Base-by-base conservation (phyloP, 179 eudicot species). In the Spinacia oleracea region DNA sequence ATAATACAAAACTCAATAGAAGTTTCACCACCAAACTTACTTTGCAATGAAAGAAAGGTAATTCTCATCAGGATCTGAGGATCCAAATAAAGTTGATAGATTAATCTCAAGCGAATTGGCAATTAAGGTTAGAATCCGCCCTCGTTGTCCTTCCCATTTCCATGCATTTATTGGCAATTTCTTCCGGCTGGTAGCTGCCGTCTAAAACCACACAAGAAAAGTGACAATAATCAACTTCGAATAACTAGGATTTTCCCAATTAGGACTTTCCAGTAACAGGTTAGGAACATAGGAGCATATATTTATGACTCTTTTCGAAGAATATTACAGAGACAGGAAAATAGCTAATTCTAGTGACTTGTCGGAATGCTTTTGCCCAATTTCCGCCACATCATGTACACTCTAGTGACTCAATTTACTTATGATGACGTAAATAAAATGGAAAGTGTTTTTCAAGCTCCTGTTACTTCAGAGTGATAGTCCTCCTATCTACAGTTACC, bases 31-130 rank as follows among this genome's bases (percentile, higher is more conserved):
- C 31, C 45, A 65, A 65, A 82, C 97, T 91, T 88, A 95, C 98
- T 93, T 95, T 70, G 86, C 79, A 46, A 93, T 83, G 80, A 95
- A 95, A 63, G 98, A 91, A 77, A 93, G 71, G 85, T 93, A 95
- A 85, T 89, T 95, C 75, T 95, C 97, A 85, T 95, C 97, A 4
- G 91, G 97, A 60, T 91, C 93, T 20, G 94, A 75, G n/a, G 95
- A 87, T 58, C 98, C 98, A 88, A 93, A 95, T 70, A 95, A 91
- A 90, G 90, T 88, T 1, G 91, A 83, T n/a, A 95, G 89, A 87
- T 93, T 95, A 86, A 95, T 89, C 87, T 93, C 97, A 32, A 95
- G 80, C 12, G 98, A 93, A 77, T 93, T 95, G 70, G 98, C 98
- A 79, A 95, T 88, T 81, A 91, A 80, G 76, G 71, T 88, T 72